Base-by-base conservation (phyloP, 176 grass and related monocot genomes). In the Lolium multiflorum region DNA sequence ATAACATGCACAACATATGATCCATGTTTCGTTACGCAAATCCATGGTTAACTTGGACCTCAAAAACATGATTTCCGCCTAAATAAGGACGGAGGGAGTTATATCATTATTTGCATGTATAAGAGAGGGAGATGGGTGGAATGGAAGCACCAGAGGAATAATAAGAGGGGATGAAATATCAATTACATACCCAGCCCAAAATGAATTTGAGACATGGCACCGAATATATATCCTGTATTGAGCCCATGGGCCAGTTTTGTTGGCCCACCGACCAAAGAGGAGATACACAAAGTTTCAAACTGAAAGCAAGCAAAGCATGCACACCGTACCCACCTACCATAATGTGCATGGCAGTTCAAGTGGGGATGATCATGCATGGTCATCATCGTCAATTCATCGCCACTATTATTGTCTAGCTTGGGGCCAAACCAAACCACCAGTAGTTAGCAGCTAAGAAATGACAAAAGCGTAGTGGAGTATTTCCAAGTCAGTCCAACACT, bases 361-460 rank as follows among this genome's bases (percentile, higher is more conserved):
- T 76, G 73, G 48, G 49, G 73, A 76, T 54, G 15, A 76, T 76
- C 48, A 31, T 75, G 14, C 47, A 75, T 52, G 15, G 16, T 76
- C 73, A 76, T 76, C 73, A 76, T 76, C 49, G 35, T 17, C 48
- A 52, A 52, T 75, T 75, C 72, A 75, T 52, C 48, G 31, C 47
- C 52, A 35, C 49, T 76, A 54, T 76, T 76, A 76, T 76, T 76
- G 25, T 35, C 25, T 75, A 75, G 13, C 72, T 20, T 76, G 73
- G 73, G 73, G 31, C 48, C 73, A 35, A 76, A 55, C 73, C 49
- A 51, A 76, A 54, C 73, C 49, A 76, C 73, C 49, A 55, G 48
- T 76, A 76, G 73, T 54, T 76, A 76, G 73, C 25, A 76, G 8
- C 49, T 76, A 55, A 55, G 73, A 76, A 76, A 31, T 76, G 49